Conservation (phyloP, 2,329 filamentous ascomycete species). For the Huntiella moniliformis region DNA sequence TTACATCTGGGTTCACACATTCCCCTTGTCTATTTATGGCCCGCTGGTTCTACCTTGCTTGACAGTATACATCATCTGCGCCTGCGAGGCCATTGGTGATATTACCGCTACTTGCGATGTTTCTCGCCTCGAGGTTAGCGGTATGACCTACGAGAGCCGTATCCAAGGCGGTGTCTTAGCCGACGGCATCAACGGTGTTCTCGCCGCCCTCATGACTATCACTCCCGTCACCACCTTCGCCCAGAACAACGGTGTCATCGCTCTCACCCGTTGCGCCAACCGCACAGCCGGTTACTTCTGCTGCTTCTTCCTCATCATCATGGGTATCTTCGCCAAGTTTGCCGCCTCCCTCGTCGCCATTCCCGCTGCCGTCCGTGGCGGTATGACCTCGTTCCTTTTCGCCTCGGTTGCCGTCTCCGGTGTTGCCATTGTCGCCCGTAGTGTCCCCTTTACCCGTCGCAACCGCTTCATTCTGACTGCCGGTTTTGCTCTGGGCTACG, state of each 20-base stretch:
- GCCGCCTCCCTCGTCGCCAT: conserved; percentile 63
- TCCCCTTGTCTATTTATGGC: conserved; percentile 51
- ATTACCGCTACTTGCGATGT: conserved; percentile 71
- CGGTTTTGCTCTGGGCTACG: conserved; percentile 53
- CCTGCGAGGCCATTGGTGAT: conserved; percentile 64
- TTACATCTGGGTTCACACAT: conserved; percentile 66
- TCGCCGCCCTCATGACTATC: conserved; percentile 61
- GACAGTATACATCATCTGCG: conserved; percentile 51
- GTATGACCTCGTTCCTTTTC: conserved; percentile 69
- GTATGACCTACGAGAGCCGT: conserved; percentile 51
- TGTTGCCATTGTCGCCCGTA: conserved; percentile 53
- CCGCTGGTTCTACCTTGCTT: conserved; percentile 56
- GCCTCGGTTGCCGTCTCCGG: conserved; percentile 58
- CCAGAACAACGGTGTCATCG: conserved; percentile 73
- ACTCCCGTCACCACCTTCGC: conserved; percentile 67
- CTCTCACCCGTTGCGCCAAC: conserved; percentile 64
- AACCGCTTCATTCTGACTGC: conserved; percentile 70
- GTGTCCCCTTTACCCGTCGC: conserved; percentile 55
- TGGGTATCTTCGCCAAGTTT: conserved; percentile 72
- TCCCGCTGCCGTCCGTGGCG: conserved; percentile 44
- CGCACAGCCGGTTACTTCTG: conserved; percentile 63
- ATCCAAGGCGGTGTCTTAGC: conserved; percentile 65
- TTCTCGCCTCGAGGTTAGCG: conserved; percentile 54
- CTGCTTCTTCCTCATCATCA: conserved; percentile 57
- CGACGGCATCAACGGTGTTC: conserved; percentile 56